Base-by-base conservation (phyloP, 176 grass and related monocot species). In the Eleusine indica region DNA sequence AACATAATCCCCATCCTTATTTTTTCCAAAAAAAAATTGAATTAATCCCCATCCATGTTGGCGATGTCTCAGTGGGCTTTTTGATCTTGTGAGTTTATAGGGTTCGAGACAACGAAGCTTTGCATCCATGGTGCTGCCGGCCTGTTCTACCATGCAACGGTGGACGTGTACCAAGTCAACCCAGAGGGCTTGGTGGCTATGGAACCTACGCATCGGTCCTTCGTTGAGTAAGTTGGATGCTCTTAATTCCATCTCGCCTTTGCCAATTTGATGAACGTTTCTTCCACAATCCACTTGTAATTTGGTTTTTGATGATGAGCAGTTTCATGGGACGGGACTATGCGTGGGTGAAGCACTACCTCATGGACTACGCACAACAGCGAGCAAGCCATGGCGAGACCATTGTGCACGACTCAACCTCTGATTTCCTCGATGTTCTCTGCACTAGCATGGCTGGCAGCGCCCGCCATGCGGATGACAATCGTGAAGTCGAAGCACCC, bases 131-230 rank as follows among this genome's bases (percentile, higher is more conserved):
- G 92, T 3, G 84, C 21, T 4, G 14, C 49, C 18, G 87, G 84
- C 22, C 8, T 76, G 25, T 94, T 94, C 89, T 61, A 87, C 74
- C 92, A 91, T 69, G 87, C 87, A 42, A 80, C 8, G 3, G 9
- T 85, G 28, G 89, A 89, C 10, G 65, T 84, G 6, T 83, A 82
- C 54, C 25, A 38, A 41, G 18, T 76, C 68, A 57, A 83, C 41
- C 16, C 52, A 17, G 64, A 78, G 39, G 86, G 66, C 16, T 10
- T 74, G 22, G 71, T 74, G 22, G 71, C 29, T 10, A 15, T 32
- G 11, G 53, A 21, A 48, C 8, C 81, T 12, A 10, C 19, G 25
- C 12, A 76, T 43, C 89, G 76, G 28, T 84, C 73, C n/a, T 42
- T 35, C 69, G 37, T 94, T 13, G 82, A 94, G 89, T 94, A 68